These are phyloP conservation scores for Cardamine resedifolia DNA, from an alignment of 345 rosid species.

Conservation along the genomic window DNA sequence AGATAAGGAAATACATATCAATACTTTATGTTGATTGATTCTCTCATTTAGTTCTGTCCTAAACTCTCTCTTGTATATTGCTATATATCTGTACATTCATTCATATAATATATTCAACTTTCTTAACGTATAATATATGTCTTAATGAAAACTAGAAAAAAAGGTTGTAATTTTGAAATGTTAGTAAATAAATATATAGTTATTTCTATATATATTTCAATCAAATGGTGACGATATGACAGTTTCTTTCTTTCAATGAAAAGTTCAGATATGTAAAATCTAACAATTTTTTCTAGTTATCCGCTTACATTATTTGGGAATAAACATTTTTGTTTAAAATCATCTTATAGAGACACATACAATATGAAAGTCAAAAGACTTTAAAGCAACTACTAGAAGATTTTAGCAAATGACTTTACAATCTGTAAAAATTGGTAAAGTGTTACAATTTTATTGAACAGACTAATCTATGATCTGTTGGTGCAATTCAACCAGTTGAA, in stretches of 20 bases:
- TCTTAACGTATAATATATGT: no score
- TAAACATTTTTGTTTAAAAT: not conserved
- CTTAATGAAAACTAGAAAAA: not conserved
- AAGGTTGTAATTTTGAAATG: not conserved
- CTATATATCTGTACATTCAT: no score
- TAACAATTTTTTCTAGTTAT: not conserved
- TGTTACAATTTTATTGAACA: not conserved
- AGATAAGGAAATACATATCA: no score
- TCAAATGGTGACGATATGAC: not conserved
- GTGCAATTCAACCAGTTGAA: not conserved
- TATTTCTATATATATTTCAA: not conserved
- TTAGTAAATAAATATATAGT: not conserved
- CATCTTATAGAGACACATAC: not conserved
- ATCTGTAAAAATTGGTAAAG: not conserved
- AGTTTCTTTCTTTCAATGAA: not conserved
- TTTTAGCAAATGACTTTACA: not conserved
- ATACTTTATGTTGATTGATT: no score
- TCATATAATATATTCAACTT: no score
- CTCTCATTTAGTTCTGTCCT: no score
- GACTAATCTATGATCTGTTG: no score
- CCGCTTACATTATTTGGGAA: not conserved
- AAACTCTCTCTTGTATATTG: no score
- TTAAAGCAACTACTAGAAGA: not conserved
- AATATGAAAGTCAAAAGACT: not conserved
- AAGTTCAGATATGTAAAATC: no score